Percentiles rank a stretch among this genome's conserved stretches.
Evolutionary conservation across 768 basidiomycete species (phyloP).

Genomic region (Tulasnella sp.): DNA sequence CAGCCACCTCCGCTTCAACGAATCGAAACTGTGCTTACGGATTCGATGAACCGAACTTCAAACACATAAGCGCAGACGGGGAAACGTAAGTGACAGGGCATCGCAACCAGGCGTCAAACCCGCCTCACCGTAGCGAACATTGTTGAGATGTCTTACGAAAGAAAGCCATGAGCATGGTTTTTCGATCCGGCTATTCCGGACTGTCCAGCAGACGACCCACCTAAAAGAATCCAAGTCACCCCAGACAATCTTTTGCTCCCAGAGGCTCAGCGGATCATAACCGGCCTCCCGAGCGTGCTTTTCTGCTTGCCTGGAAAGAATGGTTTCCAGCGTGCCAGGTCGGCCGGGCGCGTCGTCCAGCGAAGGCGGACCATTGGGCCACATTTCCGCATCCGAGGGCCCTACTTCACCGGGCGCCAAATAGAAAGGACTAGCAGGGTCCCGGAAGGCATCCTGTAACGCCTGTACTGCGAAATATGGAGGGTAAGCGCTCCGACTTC

Average conservation of each 20-base stretch:
- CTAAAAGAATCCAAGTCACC: slow-evolving; percentile 76
- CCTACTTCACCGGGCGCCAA: slow-evolving; percentile 56
- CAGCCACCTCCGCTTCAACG: background rate
- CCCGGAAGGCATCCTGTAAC: slow-evolving; percentile 58
- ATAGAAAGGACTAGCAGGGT: slow-evolving; percentile 63
- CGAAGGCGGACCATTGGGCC: background rate
- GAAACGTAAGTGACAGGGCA: background rate
- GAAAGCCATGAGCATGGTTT: slow-evolving; percentile 6
- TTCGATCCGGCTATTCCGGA: background rate
- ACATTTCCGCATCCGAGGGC: slow-evolving; percentile 36
- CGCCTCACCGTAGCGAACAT: slow-evolving; percentile 61
- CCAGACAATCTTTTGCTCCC: slow-evolving; percentile 75
- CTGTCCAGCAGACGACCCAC: slow-evolving; percentile 41
- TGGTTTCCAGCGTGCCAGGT: background rate
- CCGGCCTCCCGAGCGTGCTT: slow-evolving; percentile 46
- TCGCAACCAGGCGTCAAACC: background rate
- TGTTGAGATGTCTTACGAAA: slow-evolving; percentile 64
- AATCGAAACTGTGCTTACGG: slow-evolving; percentile 41
- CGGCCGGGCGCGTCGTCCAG: background rate
- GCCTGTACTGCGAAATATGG: slow-evolving; percentile 41
- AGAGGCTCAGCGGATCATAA: slow-evolving; percentile 60
- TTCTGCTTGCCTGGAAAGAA: slow-evolving; percentile 40
- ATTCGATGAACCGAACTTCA: slow-evolving; percentile 39
- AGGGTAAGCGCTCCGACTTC: slow-evolving; percentile 28
- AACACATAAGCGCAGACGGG: background rate